These are phyloP conservation scores for Trichoderma koningii DNA, from an alignment of 2,329 filamentous ascomycete genomes.

Conservation along the genomic window DNA sequence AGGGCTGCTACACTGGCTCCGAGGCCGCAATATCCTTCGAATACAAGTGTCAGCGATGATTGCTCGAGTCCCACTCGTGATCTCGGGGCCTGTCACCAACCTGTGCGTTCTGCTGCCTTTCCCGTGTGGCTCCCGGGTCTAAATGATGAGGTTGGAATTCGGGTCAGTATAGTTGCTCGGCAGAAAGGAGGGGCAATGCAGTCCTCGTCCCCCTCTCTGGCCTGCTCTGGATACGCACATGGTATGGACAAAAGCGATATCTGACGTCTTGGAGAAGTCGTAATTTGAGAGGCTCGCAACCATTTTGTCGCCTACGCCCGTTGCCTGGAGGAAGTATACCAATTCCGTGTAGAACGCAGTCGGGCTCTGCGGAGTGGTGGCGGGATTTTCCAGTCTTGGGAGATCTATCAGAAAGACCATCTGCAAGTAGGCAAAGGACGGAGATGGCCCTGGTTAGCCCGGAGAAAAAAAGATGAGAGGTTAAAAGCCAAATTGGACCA, in stretches of 20 bases:
- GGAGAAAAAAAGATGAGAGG: not conserved
- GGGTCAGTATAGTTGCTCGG: not conserved
- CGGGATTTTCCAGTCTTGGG: conserved; percentile 57
- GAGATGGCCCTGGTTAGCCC: not conserved
- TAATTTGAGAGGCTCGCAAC: conserved; percentile 71
- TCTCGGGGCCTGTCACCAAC: conserved; percentile 34
- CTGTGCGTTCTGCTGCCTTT: conserved; percentile 36
- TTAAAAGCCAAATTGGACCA: not conserved
- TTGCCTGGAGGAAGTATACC: conserved; percentile 67
- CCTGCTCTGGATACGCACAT: conserved; percentile 57
- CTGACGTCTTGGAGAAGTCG: conserved; percentile 73
- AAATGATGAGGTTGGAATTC: conserved; percentile 28
- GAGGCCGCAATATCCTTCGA: conserved; percentile 71
- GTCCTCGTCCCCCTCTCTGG: not conserved
- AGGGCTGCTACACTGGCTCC: conserved; percentile 66
- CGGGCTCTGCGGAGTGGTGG: conserved; percentile 33
- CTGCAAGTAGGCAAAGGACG: conserved; percentile 44
- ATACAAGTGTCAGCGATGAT: conserved; percentile 31
- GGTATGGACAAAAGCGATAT: conserved; percentile 80
- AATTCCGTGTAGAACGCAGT: conserved; percentile 69
- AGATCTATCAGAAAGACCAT: conserved; percentile 91
- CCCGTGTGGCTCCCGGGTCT: conserved; percentile 43
- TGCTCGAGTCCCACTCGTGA: conserved; percentile 13
- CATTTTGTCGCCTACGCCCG: conserved; percentile 65
- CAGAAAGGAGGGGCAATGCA: not conserved